A percentile compares a stretch with the other conserved stretches of the same genome.
phyloP scores from a whole-genome alignment of 768 basidiomycete genomes.

The Lactarius indigo region DNA sequence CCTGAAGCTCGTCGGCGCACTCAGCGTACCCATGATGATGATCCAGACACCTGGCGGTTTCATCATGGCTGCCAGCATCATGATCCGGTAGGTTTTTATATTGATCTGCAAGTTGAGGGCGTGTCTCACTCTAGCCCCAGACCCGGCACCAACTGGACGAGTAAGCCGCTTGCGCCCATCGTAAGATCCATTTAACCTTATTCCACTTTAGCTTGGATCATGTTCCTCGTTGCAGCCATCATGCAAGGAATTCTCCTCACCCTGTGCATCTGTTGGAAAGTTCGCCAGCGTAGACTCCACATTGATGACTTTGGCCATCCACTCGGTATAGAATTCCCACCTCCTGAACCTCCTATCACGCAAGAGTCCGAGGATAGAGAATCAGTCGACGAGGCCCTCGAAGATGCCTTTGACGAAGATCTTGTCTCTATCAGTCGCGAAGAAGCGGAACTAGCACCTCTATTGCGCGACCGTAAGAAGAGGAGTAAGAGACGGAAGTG shows the following conservation, averaged over 20 bases:
- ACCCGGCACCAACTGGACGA: slow-evolving; percentile 83
- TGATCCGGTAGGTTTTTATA: slow-evolving; percentile 47
- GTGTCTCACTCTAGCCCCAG: slow-evolving; percentile 33
- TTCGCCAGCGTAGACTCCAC: slow-evolving; percentile 66
- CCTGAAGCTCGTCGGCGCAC: slow-evolving; percentile 79
- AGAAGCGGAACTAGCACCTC: slow-evolving; percentile 14
- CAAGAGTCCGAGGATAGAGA: slow-evolving; percentile 21
- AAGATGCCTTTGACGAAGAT: slow-evolving; percentile 26
- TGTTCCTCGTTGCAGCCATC: slow-evolving; percentile 74
- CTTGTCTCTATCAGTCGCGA: slow-evolving; percentile 9
- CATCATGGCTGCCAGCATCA: slow-evolving; percentile 82
- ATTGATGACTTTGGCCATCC: slow-evolving; percentile 89
- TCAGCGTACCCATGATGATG: slow-evolving; percentile 94
- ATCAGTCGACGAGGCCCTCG: slow-evolving; percentile 22
- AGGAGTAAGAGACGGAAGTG: slow-evolving; percentile 4
- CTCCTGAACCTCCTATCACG: slow-evolving; percentile 21
- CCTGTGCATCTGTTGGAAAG: slow-evolving; percentile 86
- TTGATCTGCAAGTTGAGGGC: slow-evolving; percentile 4
- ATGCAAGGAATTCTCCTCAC: slow-evolving; percentile 79
- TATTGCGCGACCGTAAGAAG: slow-evolving; percentile 10
- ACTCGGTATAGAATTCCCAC: slow-evolving; percentile 27
- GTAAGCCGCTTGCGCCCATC: slow-evolving; percentile 37
- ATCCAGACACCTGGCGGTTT: slow-evolving; percentile 90
- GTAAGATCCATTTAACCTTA: not conserved
- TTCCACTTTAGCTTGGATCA: slow-evolving; percentile 61